Conservation (phyloP, 148 eudicot species). For the Spergularia marina region DNA sequence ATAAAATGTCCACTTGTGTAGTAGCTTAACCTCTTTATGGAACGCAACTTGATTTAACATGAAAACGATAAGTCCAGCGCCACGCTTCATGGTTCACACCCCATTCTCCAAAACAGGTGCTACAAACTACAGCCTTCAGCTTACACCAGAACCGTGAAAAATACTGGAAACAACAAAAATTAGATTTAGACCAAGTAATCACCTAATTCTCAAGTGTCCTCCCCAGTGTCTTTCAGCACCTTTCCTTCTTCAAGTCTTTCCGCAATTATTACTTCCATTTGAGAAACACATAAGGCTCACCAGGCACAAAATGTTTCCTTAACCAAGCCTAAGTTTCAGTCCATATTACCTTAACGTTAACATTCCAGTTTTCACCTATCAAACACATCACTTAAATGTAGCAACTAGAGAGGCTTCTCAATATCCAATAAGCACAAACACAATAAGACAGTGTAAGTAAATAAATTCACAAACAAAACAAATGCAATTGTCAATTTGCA, state of each 20-base stretch:
- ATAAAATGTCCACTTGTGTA: background rate
- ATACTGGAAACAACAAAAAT: background rate
- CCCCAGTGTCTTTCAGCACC: background rate
- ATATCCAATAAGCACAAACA: too few species aligned
- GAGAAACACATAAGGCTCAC: background rate
- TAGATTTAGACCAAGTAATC: background rate
- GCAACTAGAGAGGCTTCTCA: too few species aligned
- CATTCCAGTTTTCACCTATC: too few species aligned
- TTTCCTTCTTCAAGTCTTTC: background rate
- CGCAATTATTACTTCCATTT: background rate
- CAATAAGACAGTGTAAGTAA: too few species aligned
- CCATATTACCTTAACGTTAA: background rate
- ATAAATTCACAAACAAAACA: too few species aligned
- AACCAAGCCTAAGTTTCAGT: background rate
- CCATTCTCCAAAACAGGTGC: background rate
- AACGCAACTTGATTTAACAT: background rate
- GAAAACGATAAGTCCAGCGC: background rate
- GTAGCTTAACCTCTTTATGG: background rate
- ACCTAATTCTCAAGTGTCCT: background rate
- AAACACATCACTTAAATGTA: too few species aligned
- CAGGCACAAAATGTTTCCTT: background rate
- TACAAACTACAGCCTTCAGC: background rate
- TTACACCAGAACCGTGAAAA: background rate
- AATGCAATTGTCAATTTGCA: too few species aligned
- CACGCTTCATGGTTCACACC: background rate